Conservation (phyloP, 345 rosid species). For the Lepidium aucheri region DNA sequence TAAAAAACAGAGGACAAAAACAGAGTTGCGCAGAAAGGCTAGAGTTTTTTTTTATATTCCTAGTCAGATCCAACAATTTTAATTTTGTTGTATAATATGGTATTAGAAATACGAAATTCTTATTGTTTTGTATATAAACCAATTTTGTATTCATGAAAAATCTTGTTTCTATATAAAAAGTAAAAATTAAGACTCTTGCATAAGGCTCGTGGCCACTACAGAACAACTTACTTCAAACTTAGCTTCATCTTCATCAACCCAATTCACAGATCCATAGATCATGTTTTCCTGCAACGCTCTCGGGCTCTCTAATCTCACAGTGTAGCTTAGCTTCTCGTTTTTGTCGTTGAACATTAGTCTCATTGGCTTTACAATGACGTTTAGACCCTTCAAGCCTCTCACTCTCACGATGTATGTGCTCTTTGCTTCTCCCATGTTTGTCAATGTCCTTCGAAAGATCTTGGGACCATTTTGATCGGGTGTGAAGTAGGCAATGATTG, state of each 20-base stretch:
- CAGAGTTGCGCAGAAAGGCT: constrained; percentile 9
- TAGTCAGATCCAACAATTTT: constrained; percentile 22
- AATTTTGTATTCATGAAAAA: background rate
- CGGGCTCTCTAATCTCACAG: constrained; percentile 43
- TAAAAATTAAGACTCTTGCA: constrained; percentile 10
- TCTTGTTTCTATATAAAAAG: background rate
- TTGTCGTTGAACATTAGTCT: constrained; percentile 37
- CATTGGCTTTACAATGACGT: constrained; percentile 45
- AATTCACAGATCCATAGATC: constrained; percentile 41
- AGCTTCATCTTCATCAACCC: constrained; percentile 38
- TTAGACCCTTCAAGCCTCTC: constrained; percentile 37
- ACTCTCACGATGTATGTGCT: constrained; percentile 37
- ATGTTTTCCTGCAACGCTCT: constrained; percentile 27
- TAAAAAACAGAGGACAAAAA: constrained; percentile 7
- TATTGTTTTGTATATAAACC: background rate
- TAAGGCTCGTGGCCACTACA: constrained; percentile 30
- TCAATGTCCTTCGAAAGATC: constrained; percentile 37
- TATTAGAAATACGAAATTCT: background rate
- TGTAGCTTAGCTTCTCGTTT: constrained; percentile 44
- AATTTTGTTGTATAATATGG: constrained; percentile 6
- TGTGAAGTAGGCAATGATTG: constrained; percentile 41
- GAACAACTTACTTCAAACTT: constrained; percentile 7
- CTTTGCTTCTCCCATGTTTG: constrained; percentile 41
- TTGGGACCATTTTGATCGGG: constrained; percentile 9
- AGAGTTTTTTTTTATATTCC: background rate